These are phyloP conservation scores for Cucurbitaria berberidis DNA, from an alignment of 2,329 filamentous ascomycete genomes.

Conservation along the genomic window DNA sequence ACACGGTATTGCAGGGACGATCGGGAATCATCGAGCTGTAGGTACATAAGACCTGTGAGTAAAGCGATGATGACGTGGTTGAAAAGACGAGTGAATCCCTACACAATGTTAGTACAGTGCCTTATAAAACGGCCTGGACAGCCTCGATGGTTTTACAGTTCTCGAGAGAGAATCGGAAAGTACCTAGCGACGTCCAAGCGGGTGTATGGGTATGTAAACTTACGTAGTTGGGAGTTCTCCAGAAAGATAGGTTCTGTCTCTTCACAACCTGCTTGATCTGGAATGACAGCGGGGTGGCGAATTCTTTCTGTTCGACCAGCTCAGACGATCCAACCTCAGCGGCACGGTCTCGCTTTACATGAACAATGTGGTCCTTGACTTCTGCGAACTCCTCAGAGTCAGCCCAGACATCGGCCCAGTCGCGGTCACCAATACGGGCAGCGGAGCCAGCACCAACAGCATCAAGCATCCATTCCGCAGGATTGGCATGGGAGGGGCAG, in stretches of 20 bases:
- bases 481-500: constrained; percentile 61
- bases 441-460: constrained; percentile 78
- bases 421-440: constrained; percentile 72
- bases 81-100: constrained; percentile 80
- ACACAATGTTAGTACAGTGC: neutral
- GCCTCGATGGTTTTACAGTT: neutral
- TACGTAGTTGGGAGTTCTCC: constrained; percentile 83
- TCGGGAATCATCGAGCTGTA: constrained; percentile 77
- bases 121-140: neutral
- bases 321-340: constrained; percentile 53
- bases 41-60: constrained; percentile 78
- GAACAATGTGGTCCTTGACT: constrained; percentile 69
- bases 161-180: neutral
- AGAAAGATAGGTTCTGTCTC: constrained; percentile 79
- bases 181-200: neutral
- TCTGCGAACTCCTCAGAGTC: constrained; percentile 73
- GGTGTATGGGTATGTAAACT: neutral
- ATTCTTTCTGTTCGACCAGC: constrained; percentile 70
- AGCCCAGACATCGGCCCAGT: constrained; percentile 82
- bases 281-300: constrained; percentile 78
- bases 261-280: constrained; percentile 77
- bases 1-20: constrained; percentile 82
- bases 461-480: constrained; percentile 83
- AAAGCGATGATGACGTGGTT: constrained; percentile 81
- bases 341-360: constrained; percentile 68